Base-by-base conservation (phyloP, 352 stramenopile species). In the Globisporangium canariense region DNA sequence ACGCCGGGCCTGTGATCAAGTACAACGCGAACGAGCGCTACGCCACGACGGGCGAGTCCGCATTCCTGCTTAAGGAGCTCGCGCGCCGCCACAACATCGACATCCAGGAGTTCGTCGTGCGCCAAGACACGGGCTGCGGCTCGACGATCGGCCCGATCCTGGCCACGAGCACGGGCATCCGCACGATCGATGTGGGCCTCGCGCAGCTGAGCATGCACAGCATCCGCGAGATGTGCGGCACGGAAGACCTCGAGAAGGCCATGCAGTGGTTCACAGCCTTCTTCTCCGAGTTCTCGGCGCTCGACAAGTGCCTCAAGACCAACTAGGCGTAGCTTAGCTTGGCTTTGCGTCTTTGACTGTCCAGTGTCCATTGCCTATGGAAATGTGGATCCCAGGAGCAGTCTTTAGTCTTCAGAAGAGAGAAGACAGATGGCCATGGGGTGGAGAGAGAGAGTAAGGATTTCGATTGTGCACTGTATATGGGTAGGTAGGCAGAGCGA, bases 1-100 rank as follows among this genome's bases (percentile, higher is more conserved):
- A 98, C 74, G 76, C 66, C 14, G 97, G 96, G n/a, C 81, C 97
- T 62, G 97, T 99, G n/a, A 98, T 99, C 67, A 99, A 99, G 83
- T 90, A 97, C 73, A 99, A 99, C 74, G 84, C 86, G 36, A 99
- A 99, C 76, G 95, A 99, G 75, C 82, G 97, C 51, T 99, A 99
- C 69, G 89, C 97, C 16, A 99, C 97, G 7, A 98, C 90, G 55
- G 85, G 84, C 45, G 84, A 98, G 14, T 98, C 96, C 5, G 87
- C 90, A 4, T 85, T 98, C 57, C 74, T 98, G 45, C 85, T 97
- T 62, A 91, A 96, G 66, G 95, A 98, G 76, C 73, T 98, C 8
- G 90, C 81, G 57, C 83, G 88, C 58, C 84, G 84, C 64, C 72
- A 96, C 71, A 77, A 85, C 74, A 69, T 97, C 6, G 81, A 90